These are phyloP conservation scores for Fusarium clavum DNA, from an alignment of 2,329 filamentous ascomycete species.

Conservation along the genomic window DNA sequence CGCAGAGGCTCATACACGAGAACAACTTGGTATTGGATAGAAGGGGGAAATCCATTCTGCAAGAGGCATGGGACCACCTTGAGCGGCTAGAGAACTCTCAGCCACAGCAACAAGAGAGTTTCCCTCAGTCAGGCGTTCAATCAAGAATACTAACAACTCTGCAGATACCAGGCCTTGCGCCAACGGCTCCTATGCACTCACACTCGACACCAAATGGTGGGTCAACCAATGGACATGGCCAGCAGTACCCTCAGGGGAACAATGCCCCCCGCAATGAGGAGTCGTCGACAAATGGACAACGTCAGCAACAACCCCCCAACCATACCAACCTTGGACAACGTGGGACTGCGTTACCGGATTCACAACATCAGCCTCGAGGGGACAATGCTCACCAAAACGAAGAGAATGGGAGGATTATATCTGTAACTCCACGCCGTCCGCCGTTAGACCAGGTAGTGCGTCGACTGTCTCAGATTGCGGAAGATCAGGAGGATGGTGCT, in stretches of 20 bases:
- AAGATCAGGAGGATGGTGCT: background rate
- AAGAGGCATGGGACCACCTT: background rate
- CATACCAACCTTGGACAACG: no score
- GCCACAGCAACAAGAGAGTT: background rate
- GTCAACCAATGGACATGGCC: background rate
- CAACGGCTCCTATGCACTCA: background rate
- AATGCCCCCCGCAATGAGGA: background rate
- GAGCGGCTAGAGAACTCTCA: background rate
- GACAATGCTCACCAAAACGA: background rate
- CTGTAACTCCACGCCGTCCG: background rate
- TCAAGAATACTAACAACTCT: background rate
- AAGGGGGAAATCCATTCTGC: background rate
- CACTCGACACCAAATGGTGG: background rate
- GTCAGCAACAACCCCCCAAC: background rate
- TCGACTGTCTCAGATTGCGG: background rate
- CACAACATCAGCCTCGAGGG: background rate
- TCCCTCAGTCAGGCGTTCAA: background rate
- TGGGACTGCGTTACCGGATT: background rate
- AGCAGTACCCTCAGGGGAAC: background rate
- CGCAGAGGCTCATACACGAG: background rate
- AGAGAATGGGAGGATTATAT: background rate
- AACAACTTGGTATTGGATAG: accelerated
- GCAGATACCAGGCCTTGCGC: background rate
- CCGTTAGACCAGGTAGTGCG: no score
- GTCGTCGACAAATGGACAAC: background rate